Percentiles rank a stretch among this genome's conserved stretches.
Conservation (phyloP, 176 grass and related monocot species). For the Miscanthus lutarioriparius region DNA sequence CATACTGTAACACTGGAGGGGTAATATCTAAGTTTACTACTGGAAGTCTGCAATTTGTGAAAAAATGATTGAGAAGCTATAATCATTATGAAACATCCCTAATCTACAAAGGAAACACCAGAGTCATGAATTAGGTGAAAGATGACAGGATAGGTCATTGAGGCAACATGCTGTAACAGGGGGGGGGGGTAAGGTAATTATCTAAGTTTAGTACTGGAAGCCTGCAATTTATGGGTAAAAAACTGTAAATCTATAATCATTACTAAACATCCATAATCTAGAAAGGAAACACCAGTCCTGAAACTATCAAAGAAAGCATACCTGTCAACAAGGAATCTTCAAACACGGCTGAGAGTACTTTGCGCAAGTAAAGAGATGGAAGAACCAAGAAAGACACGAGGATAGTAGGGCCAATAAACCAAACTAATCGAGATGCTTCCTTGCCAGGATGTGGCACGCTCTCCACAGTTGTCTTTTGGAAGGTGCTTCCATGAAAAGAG, state of each 20-base stretch:
- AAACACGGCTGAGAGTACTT: constrained; percentile 79
- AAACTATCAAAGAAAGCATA: constrained; percentile 38
- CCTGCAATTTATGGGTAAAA: neutral
- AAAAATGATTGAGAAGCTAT: neutral
- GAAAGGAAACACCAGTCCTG: constrained; percentile 10
- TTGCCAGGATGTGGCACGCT: constrained; percentile 53
- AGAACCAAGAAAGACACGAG: constrained; percentile 88
- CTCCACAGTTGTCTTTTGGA: constrained; percentile 36
- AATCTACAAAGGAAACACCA: neutral
- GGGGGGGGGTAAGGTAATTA: no score
- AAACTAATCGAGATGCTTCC: constrained; percentile 67
- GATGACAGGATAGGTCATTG: constrained; percentile 3
- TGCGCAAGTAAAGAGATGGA: constrained; percentile 87
- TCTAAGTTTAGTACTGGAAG: neutral
- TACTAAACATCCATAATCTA: neutral
- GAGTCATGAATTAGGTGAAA: constrained; percentile 8
- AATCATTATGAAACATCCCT: neutral
- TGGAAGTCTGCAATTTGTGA: neutral
- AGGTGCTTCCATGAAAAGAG: constrained; percentile 55
- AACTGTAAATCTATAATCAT: neutral
- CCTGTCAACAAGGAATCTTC: constrained; percentile 98
- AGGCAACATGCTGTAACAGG: neutral
- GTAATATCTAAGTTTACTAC: neutral
- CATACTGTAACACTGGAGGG: neutral
- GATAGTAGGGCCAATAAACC: constrained; percentile 86